These are phyloP conservation scores for Eucalyptus caleyi DNA, from an alignment of 345 rosid species.

Conservation along the genomic window DNA sequence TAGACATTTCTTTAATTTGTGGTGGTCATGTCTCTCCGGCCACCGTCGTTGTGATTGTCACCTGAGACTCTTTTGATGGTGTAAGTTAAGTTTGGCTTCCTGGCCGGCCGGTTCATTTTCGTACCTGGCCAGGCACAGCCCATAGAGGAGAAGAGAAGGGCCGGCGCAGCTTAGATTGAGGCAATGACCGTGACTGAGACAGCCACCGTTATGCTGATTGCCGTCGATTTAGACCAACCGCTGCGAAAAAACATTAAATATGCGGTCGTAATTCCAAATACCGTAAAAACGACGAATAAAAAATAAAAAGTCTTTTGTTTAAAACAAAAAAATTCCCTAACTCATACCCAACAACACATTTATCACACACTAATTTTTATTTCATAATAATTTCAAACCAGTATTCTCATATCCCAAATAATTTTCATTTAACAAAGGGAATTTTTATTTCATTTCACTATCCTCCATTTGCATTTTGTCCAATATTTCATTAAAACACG, in stretches of 20 bases:
- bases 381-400: background rate
- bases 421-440: too few species aligned
- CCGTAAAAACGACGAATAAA: background rate
- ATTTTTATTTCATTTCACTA: too few species aligned
- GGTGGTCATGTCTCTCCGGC: background rate
- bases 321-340: background rate
- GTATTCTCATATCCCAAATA: too few species aligned
- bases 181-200: background rate
- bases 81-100: too few species aligned
- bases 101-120: background rate
- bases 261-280: background rate
- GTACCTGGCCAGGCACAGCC: background rate
- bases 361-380: background rate
- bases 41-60: background rate
- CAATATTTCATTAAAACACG: background rate
- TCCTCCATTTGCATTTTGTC: background rate
- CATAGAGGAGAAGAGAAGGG: background rate
- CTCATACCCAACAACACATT: background rate
- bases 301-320: background rate
- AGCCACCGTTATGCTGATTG: too few species aligned
- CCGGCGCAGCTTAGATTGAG: background rate
- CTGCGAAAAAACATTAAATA: background rate
- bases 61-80: background rate
- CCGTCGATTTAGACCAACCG: background rate
- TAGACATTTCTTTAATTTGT: background rate